Evolutionary conservation across 768 basidiomycete species (phyloP).

Genomic region (Astraeus odoratus): DNA sequence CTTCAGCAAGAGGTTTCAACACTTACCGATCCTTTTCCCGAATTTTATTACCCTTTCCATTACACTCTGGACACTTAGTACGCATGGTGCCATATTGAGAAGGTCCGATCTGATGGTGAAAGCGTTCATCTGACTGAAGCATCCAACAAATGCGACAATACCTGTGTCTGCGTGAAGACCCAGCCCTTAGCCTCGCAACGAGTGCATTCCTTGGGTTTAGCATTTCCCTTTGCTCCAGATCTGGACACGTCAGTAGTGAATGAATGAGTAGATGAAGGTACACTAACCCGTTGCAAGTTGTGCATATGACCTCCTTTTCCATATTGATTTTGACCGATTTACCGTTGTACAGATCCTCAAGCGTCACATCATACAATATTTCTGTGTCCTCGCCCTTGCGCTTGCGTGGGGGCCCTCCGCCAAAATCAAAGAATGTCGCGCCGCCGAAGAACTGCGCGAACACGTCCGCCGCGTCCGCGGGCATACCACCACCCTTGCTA

Average conservation of each 20-base stretch:
- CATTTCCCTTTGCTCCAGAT: constrained; percentile 72
- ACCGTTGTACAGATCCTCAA: constrained; percentile 92
- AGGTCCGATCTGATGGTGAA: constrained; percentile 32
- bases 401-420: constrained; percentile 40
- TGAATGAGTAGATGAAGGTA: constrained; percentile 1
- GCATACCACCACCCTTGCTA: constrained; percentile 40
- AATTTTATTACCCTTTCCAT: constrained; percentile 61
- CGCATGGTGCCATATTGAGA: constrained; percentile 45
- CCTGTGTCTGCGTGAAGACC: constrained; percentile 53
- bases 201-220: constrained; percentile 81
- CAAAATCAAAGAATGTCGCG: constrained; percentile 61
- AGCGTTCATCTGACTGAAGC: neutral
- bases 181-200: constrained; percentile 81
- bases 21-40: constrained; percentile 79
- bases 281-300: constrained; percentile 69
- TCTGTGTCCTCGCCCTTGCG: constrained; percentile 66
- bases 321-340: constrained; percentile 84
- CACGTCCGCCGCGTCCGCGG: constrained; percentile 50
- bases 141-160: constrained; percentile 9
- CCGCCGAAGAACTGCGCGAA: constrained; percentile 70
- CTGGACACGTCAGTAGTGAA: constrained; percentile 31
- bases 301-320: constrained; percentile 79
- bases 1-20: neutral
- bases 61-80: constrained; percentile 60
- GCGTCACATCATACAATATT: constrained; percentile 75